Conservation (phyloP, 768 basidiomycete genomes). For the Hygrophoropsis aurantiaca region DNA sequence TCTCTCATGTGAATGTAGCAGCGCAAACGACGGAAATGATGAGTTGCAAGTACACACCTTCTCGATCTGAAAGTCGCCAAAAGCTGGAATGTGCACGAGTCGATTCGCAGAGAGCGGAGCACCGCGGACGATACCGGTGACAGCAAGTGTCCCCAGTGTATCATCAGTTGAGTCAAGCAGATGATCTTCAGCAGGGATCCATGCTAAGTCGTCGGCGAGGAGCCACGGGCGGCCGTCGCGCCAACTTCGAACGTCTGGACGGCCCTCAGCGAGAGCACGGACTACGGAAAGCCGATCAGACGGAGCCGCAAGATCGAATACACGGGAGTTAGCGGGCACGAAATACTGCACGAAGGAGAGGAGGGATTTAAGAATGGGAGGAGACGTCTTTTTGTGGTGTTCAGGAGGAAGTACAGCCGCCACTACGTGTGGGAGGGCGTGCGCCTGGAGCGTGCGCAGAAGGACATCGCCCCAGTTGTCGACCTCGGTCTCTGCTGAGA, state of each 20-base stretch:
- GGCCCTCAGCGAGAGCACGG: constrained; percentile 83
- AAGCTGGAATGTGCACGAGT: constrained; percentile 82
- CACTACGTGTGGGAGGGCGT: constrained; percentile 84
- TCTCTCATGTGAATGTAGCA: too few relatives aligned
- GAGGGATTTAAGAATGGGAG: constrained; percentile 79
- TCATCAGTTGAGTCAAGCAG: too few relatives aligned
- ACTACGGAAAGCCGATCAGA: constrained; percentile 73
- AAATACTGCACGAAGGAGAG: constrained; percentile 96
- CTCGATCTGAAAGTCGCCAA: constrained; percentile 84
- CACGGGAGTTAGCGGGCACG: constrained; percentile 73
- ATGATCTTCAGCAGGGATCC: too few relatives aligned
- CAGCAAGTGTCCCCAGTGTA: constrained; percentile 59
- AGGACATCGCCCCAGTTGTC: constrained; percentile 83
- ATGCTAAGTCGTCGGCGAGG: constrained; percentile 62
- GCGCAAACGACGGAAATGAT: too few relatives aligned
- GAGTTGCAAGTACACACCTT: constrained; percentile 57
- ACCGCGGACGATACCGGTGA: constrained; percentile 89
- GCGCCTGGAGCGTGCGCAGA: constrained; percentile 83
- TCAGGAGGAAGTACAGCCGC: too few relatives aligned
- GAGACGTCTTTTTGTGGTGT: too few relatives aligned
- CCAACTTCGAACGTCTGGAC: constrained; percentile 78
- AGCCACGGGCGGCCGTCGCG: constrained; percentile 79
- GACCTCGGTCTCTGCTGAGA: constrained; percentile 84
- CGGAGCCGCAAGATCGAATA: constrained; percentile 67
- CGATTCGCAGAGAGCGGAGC: constrained; percentile 73